A percentile compares a stretch with the other conserved stretches of the same genome.
These are phyloP conservation scores for Podila epigama DNA, from an alignment of 192 early-diverging fungal species.

Conservation along the genomic window DNA sequence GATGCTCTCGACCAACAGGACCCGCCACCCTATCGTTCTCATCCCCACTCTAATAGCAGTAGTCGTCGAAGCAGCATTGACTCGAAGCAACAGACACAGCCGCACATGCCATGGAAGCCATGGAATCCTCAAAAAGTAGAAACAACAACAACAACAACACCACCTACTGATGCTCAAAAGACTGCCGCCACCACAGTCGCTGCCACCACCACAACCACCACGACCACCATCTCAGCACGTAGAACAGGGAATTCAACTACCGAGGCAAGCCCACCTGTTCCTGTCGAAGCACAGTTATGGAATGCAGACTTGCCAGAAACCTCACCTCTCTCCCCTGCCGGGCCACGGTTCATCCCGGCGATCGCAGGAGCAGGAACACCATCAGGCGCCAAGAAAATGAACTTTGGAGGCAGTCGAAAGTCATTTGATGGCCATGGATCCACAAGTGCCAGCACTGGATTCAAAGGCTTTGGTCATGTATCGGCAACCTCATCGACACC, in stretches of 20 bases:
- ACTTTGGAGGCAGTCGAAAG: neutral
- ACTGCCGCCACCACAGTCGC: neutral
- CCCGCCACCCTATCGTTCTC: neutral
- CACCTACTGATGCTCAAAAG: neutral
- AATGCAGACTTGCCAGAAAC: conserved; percentile 16
- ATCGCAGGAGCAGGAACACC: conserved; percentile 16
- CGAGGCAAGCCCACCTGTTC: conserved; percentile 1
- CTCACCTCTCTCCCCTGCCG: conserved; percentile 29
- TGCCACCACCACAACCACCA: neutral
- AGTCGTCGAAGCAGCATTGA: conserved; percentile 8
- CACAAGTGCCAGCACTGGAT: neutral
- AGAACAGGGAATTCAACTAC: conserved; percentile 7
- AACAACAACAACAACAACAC: neutral
- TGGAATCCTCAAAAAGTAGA: neutral
- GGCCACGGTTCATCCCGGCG: conserved; percentile 34
- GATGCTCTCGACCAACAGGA: conserved; percentile 6
- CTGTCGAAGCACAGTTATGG: conserved; percentile 34
- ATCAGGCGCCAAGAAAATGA: neutral
- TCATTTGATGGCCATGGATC: neutral
- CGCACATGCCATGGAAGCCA: neutral
- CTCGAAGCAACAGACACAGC: neutral
- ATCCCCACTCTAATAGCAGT: neutral
- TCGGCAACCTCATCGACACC: neutral
- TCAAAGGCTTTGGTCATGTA: conserved; percentile 7
- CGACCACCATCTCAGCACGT: conserved; percentile 6